phyloP scores from a whole-genome alignment of 2,329 filamentous ascomycete genomes.

The Fusarium ambrosium region DNA sequence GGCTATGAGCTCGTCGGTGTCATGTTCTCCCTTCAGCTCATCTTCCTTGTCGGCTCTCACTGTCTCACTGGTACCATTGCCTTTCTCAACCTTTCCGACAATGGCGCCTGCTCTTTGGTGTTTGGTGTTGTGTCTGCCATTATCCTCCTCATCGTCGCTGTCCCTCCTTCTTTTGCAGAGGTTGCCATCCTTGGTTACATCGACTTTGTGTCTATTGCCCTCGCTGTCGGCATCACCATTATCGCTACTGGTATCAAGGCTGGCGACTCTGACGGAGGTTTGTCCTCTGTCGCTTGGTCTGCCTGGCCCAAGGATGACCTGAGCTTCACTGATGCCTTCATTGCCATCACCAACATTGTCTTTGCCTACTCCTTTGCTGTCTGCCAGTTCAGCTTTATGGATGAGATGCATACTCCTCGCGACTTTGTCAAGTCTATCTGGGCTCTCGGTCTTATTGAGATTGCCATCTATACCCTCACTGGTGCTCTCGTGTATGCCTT shows the following conservation, averaged over 20 bases:
- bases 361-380: conserved; percentile 75
- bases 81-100: conserved; percentile 73
- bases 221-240: conserved; percentile 76
- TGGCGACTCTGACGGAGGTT: conserved; percentile 48
- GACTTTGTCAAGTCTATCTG: conserved; percentile 69
- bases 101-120: conserved; percentile 62
- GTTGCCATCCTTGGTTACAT: conserved; percentile 65
- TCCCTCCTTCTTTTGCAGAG: conserved; percentile 64
- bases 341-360: conserved; percentile 76
- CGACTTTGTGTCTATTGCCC: conserved; percentile 72
- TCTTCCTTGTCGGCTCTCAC: conserved; percentile 80
- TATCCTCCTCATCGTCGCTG: conserved; percentile 60
- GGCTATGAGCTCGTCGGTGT: conserved; percentile 73
- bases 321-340: conserved; percentile 68
- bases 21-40: conserved; percentile 73
- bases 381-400: conserved; percentile 67
- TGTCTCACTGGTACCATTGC: conserved; percentile 78
- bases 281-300: conserved; percentile 56
- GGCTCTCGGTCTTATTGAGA: conserved; percentile 72
- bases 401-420: conserved; percentile 64
- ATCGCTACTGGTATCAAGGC: conserved; percentile 70
- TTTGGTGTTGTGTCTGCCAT: conserved; percentile 62
- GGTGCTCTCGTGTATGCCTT: conserved; percentile 78
- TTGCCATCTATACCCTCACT: conserved; percentile 75
- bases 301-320: conserved; percentile 61